Percentiles rank a stretch among this genome's conserved stretches.
These are phyloP conservation scores for Durusdinium trenchii DNA, from an alignment of 73 alveolate genomes.

Conservation along the genomic window DNA sequence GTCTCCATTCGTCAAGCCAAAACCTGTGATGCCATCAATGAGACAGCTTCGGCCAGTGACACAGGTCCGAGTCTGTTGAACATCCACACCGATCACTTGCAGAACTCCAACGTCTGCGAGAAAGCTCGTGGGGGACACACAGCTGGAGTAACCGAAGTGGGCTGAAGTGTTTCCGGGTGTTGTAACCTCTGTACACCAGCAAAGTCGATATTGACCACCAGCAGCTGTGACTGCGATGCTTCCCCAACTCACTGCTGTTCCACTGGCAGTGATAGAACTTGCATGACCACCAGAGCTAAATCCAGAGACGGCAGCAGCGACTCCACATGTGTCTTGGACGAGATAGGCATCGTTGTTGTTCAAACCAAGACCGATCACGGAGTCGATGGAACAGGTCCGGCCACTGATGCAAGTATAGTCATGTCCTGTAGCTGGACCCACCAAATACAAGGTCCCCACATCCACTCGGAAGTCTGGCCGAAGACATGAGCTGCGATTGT, in stretches of 20 bases:
- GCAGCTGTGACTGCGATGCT: not conserved
- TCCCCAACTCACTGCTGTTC: slow-evolving; percentile 18
- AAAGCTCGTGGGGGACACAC: not conserved
- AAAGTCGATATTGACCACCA: slow-evolving; percentile 17
- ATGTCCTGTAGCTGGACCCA: slow-evolving; percentile 33
- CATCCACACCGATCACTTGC: not conserved
- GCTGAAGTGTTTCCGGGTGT: not conserved
- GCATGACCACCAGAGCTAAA: not conserved
- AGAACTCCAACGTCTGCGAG: not conserved
- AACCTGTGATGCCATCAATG: slow-evolving; percentile 7
- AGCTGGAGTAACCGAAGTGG: not conserved
- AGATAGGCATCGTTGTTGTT: slow-evolving; percentile 23
- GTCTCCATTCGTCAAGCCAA: not conserved
- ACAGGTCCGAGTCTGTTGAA: not conserved
- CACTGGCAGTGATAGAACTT: not conserved
- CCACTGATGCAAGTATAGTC: slow-evolving; percentile 42
- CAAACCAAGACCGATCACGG: slow-evolving; percentile 27
- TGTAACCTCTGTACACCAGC: not conserved
- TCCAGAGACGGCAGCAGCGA: not conserved
- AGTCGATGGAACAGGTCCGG: not conserved
- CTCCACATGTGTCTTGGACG: slow-evolving; percentile 17
- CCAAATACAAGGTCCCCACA: not conserved
- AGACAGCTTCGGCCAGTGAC: not conserved
- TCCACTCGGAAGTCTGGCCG: slow-evolving; percentile 25
- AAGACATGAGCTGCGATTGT: not conserved